Evolutionary conservation across 306 rosid genomes (phyloP).

Genomic region (Vicia sativa): DNA sequence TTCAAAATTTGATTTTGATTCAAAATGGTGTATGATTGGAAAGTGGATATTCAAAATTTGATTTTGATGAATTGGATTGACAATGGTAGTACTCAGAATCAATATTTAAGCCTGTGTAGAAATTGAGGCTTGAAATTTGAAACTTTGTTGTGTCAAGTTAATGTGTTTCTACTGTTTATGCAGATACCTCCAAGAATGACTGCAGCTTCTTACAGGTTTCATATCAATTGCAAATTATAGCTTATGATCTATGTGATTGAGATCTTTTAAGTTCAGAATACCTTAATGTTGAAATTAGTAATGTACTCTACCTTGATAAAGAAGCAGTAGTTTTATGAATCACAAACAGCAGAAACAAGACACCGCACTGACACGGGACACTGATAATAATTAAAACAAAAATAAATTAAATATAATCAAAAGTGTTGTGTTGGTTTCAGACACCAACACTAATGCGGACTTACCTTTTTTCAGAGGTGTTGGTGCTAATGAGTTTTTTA

Average conservation of each 20-base stretch:
- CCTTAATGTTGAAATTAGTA: constrained; percentile 29
- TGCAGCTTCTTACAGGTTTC: constrained; percentile 97
- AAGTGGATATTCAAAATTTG: background rate
- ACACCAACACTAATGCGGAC: too few relatives aligned
- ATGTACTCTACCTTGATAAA: background rate
- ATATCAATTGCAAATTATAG: constrained; percentile 36
- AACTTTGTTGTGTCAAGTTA: constrained; percentile 21
- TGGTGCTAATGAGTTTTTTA: background rate
- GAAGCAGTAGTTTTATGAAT: background rate
- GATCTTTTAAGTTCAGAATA: constrained; percentile 29
- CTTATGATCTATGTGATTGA: constrained; percentile 33
- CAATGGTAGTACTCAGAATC: constrained; percentile 3
- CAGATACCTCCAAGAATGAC: constrained; percentile 97
- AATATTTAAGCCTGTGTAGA: too few relatives aligned
- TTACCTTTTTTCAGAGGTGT: too few relatives aligned
- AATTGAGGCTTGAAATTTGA: constrained; percentile 15
- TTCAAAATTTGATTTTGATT: constrained; percentile 33
- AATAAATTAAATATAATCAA: too few relatives aligned
- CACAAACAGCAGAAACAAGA: too few relatives aligned
- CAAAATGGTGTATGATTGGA: constrained; percentile 16
- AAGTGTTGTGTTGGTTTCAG: too few relatives aligned
- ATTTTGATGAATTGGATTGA: background rate
- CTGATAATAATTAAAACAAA: too few relatives aligned
- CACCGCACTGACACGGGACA: too few relatives aligned
- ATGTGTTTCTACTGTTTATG: constrained; percentile 42